Percentiles rank a stretch among this genome's conserved stretches.
Evolutionary conservation across 202 grass and related monocot genomes (phyloP).

Genomic region (Miscanthus sacchariflorus): DNA sequence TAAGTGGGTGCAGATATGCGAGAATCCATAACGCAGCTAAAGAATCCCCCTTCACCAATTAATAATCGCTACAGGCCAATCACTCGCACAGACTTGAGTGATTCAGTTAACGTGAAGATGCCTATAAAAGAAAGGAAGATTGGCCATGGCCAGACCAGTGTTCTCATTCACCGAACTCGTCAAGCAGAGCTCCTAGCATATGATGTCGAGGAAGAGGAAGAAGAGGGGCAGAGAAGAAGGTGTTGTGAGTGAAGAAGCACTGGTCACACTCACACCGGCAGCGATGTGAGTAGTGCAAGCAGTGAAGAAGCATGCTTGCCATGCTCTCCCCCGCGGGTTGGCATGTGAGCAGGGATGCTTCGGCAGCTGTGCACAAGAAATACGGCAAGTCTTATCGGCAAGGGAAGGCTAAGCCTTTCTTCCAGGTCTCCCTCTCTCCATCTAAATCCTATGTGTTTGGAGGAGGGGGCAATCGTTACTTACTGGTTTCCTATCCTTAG

Average conservation of each 20-base stretch:
- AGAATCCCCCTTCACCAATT: slow-evolving; percentile 39
- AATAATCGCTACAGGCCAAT: slow-evolving; percentile 39
- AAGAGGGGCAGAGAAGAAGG: slow-evolving; percentile 44
- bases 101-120: slow-evolving; percentile 26
- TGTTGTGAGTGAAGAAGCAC: slow-evolving; percentile 8
- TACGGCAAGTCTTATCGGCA: slow-evolving; percentile 80
- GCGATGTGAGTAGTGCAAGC: slow-evolving; percentile 17
- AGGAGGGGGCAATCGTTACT: slow-evolving; percentile 39
- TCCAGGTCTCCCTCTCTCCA: slow-evolving; percentile 73
- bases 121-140: slow-evolving; percentile 45
- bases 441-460: slow-evolving; percentile 51
- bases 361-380: slow-evolving; percentile 35
- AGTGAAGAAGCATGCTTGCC: slow-evolving; percentile 47
- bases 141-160: slow-evolving; percentile 36
- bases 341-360: slow-evolving; percentile 45
- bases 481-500: slow-evolving; percentile 40
- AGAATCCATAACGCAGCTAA: slow-evolving; percentile 46
- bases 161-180: background rate
- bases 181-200: slow-evolving; percentile 6
- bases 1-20: slow-evolving; percentile 57
- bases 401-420: slow-evolving; percentile 88
- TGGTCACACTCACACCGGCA: background rate
- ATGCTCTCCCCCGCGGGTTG: slow-evolving; percentile 23
- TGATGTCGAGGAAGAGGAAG: slow-evolving; percentile 63
- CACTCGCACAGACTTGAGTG: background rate